phyloP scores from a whole-genome alignment of 2,329 filamentous ascomycete genomes.

The Penicillium corylophilum region DNA sequence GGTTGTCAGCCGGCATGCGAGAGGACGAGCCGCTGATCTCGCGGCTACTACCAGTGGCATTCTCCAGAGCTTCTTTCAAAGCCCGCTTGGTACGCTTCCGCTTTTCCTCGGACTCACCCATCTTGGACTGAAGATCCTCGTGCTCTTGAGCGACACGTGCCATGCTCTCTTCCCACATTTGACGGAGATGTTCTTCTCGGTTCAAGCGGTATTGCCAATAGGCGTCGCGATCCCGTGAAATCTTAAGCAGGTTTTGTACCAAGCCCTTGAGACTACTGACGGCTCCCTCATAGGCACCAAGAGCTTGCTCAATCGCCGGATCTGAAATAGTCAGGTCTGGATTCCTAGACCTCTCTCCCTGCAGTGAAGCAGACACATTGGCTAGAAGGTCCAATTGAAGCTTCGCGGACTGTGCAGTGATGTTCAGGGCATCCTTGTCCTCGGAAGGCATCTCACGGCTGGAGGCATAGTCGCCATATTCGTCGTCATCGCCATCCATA shows the following conservation, averaged over 20 bases:
- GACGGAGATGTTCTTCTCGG: constrained; percentile 83
- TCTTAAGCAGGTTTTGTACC: constrained; percentile 82
- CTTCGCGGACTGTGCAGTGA: constrained; percentile 92
- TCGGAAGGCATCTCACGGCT: constrained; percentile 70
- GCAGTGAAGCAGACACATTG: constrained; percentile 78
- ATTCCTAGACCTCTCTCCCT: constrained; percentile 67
- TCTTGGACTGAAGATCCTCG: constrained; percentile 80
- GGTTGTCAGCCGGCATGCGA: constrained; percentile 17
- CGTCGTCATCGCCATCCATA: constrained; percentile 67
- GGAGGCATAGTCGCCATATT: constrained; percentile 77
- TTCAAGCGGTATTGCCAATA: constrained; percentile 97
- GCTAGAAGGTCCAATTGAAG: constrained; percentile 88
- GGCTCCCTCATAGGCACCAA: constrained; percentile 83
- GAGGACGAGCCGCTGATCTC: constrained; percentile 33
- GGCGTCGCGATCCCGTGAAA: constrained; percentile 88
- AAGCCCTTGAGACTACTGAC: constrained; percentile 83
- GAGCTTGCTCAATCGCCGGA: constrained; percentile 70
- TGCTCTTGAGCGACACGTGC: constrained; percentile 93
- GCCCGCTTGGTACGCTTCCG: constrained; percentile 85
- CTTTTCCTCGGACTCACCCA: constrained; percentile 88
- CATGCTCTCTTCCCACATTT: constrained; percentile 99
- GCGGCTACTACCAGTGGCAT: constrained; percentile 41
- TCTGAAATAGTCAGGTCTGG: constrained; percentile 74
- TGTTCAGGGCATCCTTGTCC: constrained; percentile 92
- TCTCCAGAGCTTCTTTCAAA: constrained; percentile 79